Evolutionary conservation across 495 filamentous ascomycete species (phyloP), one percentile per base, ranked within the genome.

Genomic region (Xylaria longipes): DNA sequence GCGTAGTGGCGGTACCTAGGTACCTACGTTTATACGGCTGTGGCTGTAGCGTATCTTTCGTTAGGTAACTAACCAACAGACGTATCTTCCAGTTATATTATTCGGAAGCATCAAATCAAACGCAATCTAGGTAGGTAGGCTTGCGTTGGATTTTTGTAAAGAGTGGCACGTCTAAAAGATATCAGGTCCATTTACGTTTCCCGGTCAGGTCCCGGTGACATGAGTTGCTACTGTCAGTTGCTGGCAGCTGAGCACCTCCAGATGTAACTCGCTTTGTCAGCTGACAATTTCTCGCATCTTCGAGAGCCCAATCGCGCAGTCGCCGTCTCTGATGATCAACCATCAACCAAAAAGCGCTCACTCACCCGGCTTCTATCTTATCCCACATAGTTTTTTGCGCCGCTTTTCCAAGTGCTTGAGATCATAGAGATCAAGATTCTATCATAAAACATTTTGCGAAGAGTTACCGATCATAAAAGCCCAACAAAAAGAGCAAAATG

Each of bases 401-500:
- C n/a, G 15, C 22, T 37, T 65, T 1, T 5, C 39, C 22, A n/a
- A 46, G 29, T 35, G 52, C 14, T 37, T 29, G 5, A 65, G 7
- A 52, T 46, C 45, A 37, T 3, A 31, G 20, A 25, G 5, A 17
- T 52, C 20, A 31, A 45, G 27, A 41, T 12, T 31, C 22, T 33
- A 11, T 3, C 50, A 68, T 39, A 52, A 9, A 43, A n/a, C 3
- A 37, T 37, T 25, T 14, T 14, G 5, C 5, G 29, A 4, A 61
- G 11, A 1, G 62, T 33, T 6, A 6, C 41, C 33, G 0, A 29
- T 4, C 4, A 15, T 11, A 35, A 46, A 29, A 39, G 5, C 20
- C 25, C 20, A 31, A 65, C 17, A 39, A 33, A 50, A 58, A 17
- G 0, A 12, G 15, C 31, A 69, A 68, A 62, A 79, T 75, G 73